Evolutionary conservation across 257 asterid genomes (phyloP), one percentile per base, ranked within the genome.

Genomic region (Solanum pinnatisectum): DNA sequence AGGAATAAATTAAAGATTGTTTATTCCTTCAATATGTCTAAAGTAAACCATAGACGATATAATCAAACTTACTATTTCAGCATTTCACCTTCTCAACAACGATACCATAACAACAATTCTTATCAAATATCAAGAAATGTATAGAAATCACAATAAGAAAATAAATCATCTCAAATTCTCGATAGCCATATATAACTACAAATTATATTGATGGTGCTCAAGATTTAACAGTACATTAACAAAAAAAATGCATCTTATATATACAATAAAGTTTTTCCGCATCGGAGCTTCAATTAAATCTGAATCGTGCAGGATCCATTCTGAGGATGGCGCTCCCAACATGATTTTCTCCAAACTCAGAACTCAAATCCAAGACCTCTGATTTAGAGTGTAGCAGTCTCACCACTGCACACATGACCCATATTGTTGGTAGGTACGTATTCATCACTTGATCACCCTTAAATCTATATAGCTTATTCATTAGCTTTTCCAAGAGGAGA

Each of bases 1-100:
- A 82, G 30, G 70, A 82, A 82, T 82, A 82, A 18, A 82, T 82
- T 49, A 82, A 82, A 82, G 42, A 30, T 30, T 52, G 68, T 15
- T 10, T 82, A 30, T 30, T 82, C 70, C 85, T 49, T 82, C 44
- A 18, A 30, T 30, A 49, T 18, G 70, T 49, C 85, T 30, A 82
- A 82, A 46, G 37, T 82, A 82, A 32, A 49, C 30, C 3, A 46
- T 10, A 49, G 14, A 44, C 59, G 60, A 82, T 20, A 32, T 30
- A 59, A 32, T 10, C 84, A 11, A 81, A 82, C 22, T 46, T 3
- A 46, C 85, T 82, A 32, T 82, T 82, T 82, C 70, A 52, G 44
- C 39, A 82, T 30, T 82, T 82, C 85, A 10, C 85, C 56, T 18
- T 32, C 70, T 49, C 70, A 81, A 49, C 27, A 81, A 49, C 20